Base-by-base conservation (phyloP, 768 basidiomycete genomes). In the Termitomyces heimii region DNA sequence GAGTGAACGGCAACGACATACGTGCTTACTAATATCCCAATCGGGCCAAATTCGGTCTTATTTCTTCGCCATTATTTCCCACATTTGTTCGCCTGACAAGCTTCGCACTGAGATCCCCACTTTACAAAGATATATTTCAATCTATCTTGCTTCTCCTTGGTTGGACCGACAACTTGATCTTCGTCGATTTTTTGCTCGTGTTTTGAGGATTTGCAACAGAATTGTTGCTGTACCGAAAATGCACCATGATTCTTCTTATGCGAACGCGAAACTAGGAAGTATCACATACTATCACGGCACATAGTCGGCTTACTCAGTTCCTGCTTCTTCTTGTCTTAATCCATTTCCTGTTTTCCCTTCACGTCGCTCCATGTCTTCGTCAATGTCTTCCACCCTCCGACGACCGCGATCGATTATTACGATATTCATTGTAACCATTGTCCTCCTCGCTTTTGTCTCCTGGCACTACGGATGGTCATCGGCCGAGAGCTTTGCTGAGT, bases 301-400 rank as follows among this genome's bases (percentile, higher is more conserved):
- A 22, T 20, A 0, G 20, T 22, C 42, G 10, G 20, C 22, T 43
- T 43, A 43, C 42, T 40, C 39, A 40, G 39, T 40, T 40, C 39
- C 39, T 40, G 9, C 43, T 37, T 55, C 37, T 10, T 39, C 50
- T 29, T 32, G 6, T 16, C 34, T 43, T 24, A n/a, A n/a, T n/a
- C n/a, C 10, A 18, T 26, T 32, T 26, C n/a, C 26, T 22, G n/a
- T 40, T 22, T n/a, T 32, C 24, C 6, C 9, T 20, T 29, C 49
- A 20, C 42, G 10, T 37, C 45, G 18, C 1, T 26, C 10, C 35
- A 59, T 59, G 58, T 55, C 59, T n/a, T 59, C 58, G 42, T 53
- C 54, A 16, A 22, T 47, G 35, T 54, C 56, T 26, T 22, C 48
- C 22, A 51, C 26, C 28, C 34, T 62, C 44, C 57, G 54, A 12